Conservation (phyloP, 805 yeast species). For the Candida endomychidarum region DNA sequence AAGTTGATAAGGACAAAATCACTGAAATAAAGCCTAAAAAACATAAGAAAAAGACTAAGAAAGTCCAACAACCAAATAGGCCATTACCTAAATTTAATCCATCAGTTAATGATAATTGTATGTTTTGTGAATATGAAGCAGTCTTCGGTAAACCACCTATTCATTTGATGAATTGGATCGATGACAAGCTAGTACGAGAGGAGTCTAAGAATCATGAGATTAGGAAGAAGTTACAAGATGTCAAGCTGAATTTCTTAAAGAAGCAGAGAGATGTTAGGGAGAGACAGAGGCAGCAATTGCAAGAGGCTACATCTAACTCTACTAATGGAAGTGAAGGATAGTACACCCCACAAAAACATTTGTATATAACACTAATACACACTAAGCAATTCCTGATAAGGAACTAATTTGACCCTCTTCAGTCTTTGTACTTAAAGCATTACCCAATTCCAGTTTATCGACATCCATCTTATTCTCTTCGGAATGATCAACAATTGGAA, state of each 20-base stretch:
- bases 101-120: constrained; percentile 26
- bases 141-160: constrained; percentile 51
- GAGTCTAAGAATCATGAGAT: constrained; percentile 33
- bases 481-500: constrained; percentile 15
- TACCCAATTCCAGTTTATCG: constrained; percentile 20
- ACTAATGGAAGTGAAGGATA: too few species aligned
- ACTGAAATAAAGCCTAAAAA: constrained; percentile 14
- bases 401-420: constrained; percentile 16
- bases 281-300: constrained; percentile 3
- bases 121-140: constrained; percentile 53
- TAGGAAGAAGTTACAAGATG: constrained; percentile 37
- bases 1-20: constrained; percentile 23
- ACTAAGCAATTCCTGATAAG: constrained; percentile 14
- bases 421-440: constrained; percentile 9
- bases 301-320: too few species aligned
- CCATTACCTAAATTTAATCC: constrained; percentile 12
- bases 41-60: constrained; percentile 21
- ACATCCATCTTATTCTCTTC: constrained; percentile 7
- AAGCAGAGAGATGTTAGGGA: constrained; percentile 18
- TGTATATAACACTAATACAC: too few species aligned
- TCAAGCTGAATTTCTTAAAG: constrained; percentile 35
- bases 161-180: constrained; percentile 52
- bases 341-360: too few species aligned
- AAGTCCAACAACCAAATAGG: constrained; percentile 8
- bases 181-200: constrained; percentile 31